These are phyloP conservation scores for Solidago caesia DNA, from an alignment of 129 eudicot genomes.

Conservation along the genomic window DNA sequence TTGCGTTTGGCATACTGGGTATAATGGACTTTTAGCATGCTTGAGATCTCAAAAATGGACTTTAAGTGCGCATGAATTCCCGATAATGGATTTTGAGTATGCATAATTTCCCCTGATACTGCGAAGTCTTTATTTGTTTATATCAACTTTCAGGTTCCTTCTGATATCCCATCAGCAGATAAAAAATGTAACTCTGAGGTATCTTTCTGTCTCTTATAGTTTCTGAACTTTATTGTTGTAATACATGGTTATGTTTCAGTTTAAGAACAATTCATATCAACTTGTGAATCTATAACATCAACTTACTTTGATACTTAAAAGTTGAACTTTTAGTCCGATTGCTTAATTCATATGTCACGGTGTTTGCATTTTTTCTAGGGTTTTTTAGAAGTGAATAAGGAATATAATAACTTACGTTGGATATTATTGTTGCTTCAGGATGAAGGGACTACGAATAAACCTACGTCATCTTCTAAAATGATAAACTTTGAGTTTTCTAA, in stretches of 20 bases:
- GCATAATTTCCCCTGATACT: neutral
- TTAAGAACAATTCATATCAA: no score
- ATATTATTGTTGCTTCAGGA: constrained; percentile 49
- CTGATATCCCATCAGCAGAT: constrained; percentile 65
- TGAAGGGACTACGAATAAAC: constrained; percentile 47
- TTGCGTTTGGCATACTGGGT: neutral
- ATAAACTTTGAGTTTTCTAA: constrained; percentile 72
- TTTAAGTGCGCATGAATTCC: neutral
- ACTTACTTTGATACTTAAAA: no score
- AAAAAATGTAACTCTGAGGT: constrained; percentile 66
- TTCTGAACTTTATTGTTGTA: neutral
- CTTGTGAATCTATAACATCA: no score
- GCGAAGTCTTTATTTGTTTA: neutral
- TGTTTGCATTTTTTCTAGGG: no score
- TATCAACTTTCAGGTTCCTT: constrained; percentile 60
- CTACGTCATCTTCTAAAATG: constrained; percentile 74
- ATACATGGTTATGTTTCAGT: no score
- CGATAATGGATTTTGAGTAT: neutral
- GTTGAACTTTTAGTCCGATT: no score
- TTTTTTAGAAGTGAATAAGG: no score
- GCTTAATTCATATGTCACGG: no score
- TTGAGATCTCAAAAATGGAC: no score
- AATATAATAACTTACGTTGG: neutral
- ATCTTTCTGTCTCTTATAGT: neutral
- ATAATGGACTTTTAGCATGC: no score